Conservation (phyloP, 2,329 filamentous ascomycete genomes). For the Hypoxylon sp. region DNA sequence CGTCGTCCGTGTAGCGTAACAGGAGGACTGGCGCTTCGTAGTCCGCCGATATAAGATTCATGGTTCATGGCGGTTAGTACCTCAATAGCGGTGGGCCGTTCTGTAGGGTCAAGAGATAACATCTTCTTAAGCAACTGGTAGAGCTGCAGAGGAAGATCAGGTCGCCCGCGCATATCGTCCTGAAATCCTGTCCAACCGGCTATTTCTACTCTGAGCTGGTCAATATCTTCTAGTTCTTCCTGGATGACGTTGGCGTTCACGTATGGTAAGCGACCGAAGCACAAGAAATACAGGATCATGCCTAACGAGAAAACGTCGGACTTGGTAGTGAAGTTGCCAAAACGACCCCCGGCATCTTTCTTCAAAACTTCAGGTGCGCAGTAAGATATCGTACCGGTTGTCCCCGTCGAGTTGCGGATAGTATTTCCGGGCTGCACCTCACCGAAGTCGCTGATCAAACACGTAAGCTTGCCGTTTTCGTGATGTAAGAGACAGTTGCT, state of each 20-base stretch:
- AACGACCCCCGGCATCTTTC: constrained; percentile 72
- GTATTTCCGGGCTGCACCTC: constrained; percentile 89
- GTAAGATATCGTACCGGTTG: constrained; percentile 96
- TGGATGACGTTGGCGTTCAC: constrained; percentile 82
- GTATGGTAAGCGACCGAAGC: constrained; percentile 90
- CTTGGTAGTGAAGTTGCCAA: constrained; percentile 94
- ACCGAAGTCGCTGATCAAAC: constrained; percentile 96
- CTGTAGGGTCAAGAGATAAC: constrained; percentile 76
- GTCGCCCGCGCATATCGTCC: constrained; percentile 75
- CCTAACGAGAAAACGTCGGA: constrained; percentile 98
- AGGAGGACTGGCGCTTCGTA: constrained; percentile 51
- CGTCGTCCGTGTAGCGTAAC: constrained; percentile 55
- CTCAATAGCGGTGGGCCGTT: constrained; percentile 85
- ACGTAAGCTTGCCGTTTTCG: constrained; percentile 74
- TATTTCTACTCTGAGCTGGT: constrained; percentile 85
- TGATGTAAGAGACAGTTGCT: constrained; percentile 92
- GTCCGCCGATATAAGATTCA: constrained; percentile 61
- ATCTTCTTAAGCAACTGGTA: constrained; percentile 86
- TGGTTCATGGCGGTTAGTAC: constrained; percentile 81
- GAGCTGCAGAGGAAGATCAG: constrained; percentile 84
- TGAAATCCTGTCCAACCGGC: constrained; percentile 87
- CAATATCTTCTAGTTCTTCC: constrained; percentile 91
- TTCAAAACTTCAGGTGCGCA: constrained; percentile 93
- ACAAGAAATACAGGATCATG: constrained; percentile 99
- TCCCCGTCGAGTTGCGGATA: constrained; percentile 86